Evolutionary conservation across 1,284 basidiomycete genomes (phyloP), one percentile per base, ranked within the genome.

Genomic region (Porogramme epimiltina): DNA sequence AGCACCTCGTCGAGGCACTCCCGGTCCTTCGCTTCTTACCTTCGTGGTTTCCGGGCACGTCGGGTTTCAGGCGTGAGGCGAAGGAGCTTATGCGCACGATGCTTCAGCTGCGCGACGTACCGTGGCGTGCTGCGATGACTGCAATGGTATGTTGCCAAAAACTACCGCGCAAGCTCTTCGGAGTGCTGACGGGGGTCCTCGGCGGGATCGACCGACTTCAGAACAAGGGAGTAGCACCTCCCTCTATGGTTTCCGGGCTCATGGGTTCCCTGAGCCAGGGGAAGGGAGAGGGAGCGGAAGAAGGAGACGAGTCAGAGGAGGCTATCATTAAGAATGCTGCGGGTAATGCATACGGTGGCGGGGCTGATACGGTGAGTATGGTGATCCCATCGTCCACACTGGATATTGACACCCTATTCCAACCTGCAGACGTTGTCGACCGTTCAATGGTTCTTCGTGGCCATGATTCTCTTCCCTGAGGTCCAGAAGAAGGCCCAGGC

Each of bases 401-500:
- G 16, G 28, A 8, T 15, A 22, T 8, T 45, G 13, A 45, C 33
- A 23, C 22, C 34, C 28, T 22, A 22, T 33, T 31, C 19, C 20
- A n/a, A n/a, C 22, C 22, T 6, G 22, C 26, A 36, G 33, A 45
- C 43, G 4, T 5, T 25, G 11, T 53, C 64, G 6, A 42, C 60
- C 4, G 52, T 66, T 37, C 38, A 51, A 10, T 45, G 50, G 10
- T 56, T 65, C 24, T 54, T 64, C 41, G 45, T 50, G 6, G 59
- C 58, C 9, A 64, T 65, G 51, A 37, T 55, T 6, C 42, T 60
- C 3, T 49, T 59, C 42, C 62, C 65, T 1, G 49, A 62, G 1
- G 59, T 63, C 1, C 59, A 66, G 43, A 45, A 36, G 23, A 52
- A 49, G 8, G 64, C 64, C 1, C 64, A 62, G 31, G 52, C 39